These are phyloP conservation scores for Pythium aphanidermatum DNA, from an alignment of 352 stramenopile species.

Conservation along the genomic window DNA sequence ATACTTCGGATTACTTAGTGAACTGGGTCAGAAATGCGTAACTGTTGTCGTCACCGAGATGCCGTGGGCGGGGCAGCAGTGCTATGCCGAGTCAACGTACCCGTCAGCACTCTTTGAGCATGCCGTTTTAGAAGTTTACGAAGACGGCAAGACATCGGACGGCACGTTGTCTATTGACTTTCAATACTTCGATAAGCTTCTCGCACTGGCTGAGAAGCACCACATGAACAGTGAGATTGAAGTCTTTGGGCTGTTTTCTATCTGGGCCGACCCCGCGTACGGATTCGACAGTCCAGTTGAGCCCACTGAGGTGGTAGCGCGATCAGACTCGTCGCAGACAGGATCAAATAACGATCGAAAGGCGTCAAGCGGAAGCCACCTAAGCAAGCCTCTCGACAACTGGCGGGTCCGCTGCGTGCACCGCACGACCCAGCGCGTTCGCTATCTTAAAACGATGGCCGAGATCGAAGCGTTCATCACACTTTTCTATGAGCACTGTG, in stretches of 20 bases:
- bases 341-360: neutral
- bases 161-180: constrained; percentile 47
- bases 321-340: constrained; percentile 11
- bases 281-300: constrained; percentile 56
- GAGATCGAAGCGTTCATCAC: constrained; percentile 62
- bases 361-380: neutral
- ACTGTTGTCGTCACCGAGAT: constrained; percentile 71
- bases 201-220: constrained; percentile 39
- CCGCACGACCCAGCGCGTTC: constrained; percentile 44
- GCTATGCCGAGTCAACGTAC: constrained; percentile 60
- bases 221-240: constrained; percentile 65
- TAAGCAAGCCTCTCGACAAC: constrained; percentile 35
- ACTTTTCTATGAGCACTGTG: constrained; percentile 64
- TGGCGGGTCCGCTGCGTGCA: constrained; percentile 69
- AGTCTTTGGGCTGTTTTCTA: constrained; percentile 63
- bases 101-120: constrained; percentile 70
- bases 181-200: constrained; percentile 59
- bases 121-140: constrained; percentile 54
- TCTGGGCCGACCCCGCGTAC: constrained; percentile 52
- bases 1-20: constrained; percentile 45
- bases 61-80: constrained; percentile 73
- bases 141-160: constrained; percentile 16
- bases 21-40: constrained; percentile 71
- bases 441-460: constrained; percentile 42
- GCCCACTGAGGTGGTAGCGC: constrained; percentile 18